A percentile compares a stretch with the other conserved stretches of the same genome.
These are phyloP conservation scores for Blastocystis sp. DNA, from an alignment of 352 stramenopile genomes.

Conservation along the genomic window DNA sequence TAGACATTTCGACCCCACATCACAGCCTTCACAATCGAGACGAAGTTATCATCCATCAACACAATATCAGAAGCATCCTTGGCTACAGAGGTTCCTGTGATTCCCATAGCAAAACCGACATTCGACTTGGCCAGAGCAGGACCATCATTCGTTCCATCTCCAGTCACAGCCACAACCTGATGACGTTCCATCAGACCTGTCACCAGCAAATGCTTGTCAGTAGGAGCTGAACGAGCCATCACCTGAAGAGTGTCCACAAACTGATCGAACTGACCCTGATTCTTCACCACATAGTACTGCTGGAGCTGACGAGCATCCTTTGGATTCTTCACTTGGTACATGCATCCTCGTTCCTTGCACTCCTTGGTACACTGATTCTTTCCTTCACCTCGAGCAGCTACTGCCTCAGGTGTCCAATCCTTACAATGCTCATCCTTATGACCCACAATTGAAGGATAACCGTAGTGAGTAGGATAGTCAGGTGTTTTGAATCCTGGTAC, in stretches of 20 bases:
- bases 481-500: conserved; percentile 63
- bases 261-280: conserved; percentile 64
- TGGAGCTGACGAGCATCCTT: conserved; percentile 35
- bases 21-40: conserved; percentile 88
- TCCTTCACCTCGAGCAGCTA: not conserved
- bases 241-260: conserved; percentile 75
- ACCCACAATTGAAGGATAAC: conserved; percentile 45
- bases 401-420: conserved; percentile 19
- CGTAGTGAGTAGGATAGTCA: conserved; percentile 64
- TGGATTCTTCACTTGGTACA: conserved; percentile 41
- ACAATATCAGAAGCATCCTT: conserved; percentile 96
- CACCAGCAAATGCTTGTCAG: conserved; percentile 92
- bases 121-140: conserved; percentile 81
- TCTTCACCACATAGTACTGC: conserved; percentile 39
- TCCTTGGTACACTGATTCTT: conserved; percentile 41
- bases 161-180: conserved; percentile 91
- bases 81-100: conserved; percentile 89
- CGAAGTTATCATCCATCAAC: conserved; percentile 93
- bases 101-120: conserved; percentile 85
- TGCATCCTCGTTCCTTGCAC: conserved; percentile 52
- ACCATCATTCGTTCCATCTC: conserved; percentile 96
- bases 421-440: conserved; percentile 29
- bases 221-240: conserved; percentile 83
- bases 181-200: conserved; percentile 70
- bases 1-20: conserved; percentile 89